Evolutionary conservation across 768 basidiomycete genomes (phyloP), one percentile per base, ranked within the genome.

Genomic region (Tulasnella sp.): DNA sequence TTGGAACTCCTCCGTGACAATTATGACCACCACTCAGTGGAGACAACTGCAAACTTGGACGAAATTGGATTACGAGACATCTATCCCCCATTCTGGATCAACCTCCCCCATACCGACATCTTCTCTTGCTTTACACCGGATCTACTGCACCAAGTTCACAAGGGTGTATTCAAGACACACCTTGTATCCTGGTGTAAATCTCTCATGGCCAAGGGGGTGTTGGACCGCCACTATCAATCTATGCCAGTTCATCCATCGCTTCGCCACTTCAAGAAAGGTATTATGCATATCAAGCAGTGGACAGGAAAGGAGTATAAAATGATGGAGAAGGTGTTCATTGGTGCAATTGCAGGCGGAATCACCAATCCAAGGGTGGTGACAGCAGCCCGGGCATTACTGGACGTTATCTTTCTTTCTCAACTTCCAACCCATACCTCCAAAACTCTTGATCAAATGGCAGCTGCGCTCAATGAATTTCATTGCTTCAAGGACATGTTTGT

Each of bases 321-420:
- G 8, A 24, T 55, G 22, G 22, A 32, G 28, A 35, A 44, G 27
- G 20, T 45, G 10, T 25, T 46, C 15, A 28, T 57, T 41, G 55
- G 37, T 5, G 45, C 44, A 10, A 24, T 57, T 42, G 56, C 48
- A n/a, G 56, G 19, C 5, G 13, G 9, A 10, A 27, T 44, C n/a
- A 15, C 12, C 10, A 27, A 13, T 44, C 27, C n/a, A 9, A 15
- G 8, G 12, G 29, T 5, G 13, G 44, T 63, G 5, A 35, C 35
- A 5, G 64, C 63, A n/a, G 49, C 56, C 1, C 59, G 63, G 1
- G 65, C 60, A 0, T 25, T 71, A 0, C 54, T 70, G 0, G 67
- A 73, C 53, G 73, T 72, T 52, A 45, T 69, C 5, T 70, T 66
- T 49, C 51, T 66, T 12, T 64, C 68, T 0, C 66, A 67, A 34